Conservation (phyloP, 257 asterid species). For the Nicotiana sylvestris region DNA sequence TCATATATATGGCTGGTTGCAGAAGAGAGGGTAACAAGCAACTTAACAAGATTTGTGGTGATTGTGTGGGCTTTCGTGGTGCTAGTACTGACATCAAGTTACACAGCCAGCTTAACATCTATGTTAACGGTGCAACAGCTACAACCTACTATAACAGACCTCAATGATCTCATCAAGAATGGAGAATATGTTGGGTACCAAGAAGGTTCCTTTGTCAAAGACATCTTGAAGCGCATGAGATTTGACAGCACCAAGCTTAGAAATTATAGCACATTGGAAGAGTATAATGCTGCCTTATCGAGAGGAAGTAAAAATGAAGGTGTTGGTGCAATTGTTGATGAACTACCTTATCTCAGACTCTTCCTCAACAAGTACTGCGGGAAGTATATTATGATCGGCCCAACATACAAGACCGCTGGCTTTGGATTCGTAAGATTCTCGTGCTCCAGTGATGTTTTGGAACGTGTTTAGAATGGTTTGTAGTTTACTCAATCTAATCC, state of each 20-base stretch:
- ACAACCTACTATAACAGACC: conserved; percentile 26
- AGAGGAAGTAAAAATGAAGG: conserved; percentile 33
- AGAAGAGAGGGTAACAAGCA: conserved; percentile 37
- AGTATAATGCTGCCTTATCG: conserved; percentile 22
- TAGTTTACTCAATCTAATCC: background rate
- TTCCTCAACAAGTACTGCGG: conserved; percentile 29
- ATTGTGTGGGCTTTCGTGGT: conserved; percentile 48
- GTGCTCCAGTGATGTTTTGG: background rate
- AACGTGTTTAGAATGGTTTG: background rate
- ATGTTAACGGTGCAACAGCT: conserved; percentile 35
- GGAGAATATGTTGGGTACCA: conserved; percentile 40
- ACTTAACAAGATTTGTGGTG: conserved; percentile 32
- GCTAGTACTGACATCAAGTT: conserved; percentile 38
- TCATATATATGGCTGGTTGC: background rate
- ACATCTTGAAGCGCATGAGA: conserved; percentile 17
- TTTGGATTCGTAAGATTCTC: conserved; percentile 37
- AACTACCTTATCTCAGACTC: conserved; percentile 35
- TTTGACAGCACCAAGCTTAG: conserved; percentile 31
- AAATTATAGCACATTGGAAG: conserved; percentile 17
- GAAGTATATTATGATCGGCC: conserved; percentile 34
- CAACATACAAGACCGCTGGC: conserved; percentile 40
- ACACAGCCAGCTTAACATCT: conserved; percentile 48
- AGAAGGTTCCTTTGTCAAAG: conserved; percentile 42
- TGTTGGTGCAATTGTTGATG: conserved; percentile 42
- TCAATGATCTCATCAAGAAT: conserved; percentile 28